These are phyloP conservation scores for Caryopteris hybrid DNA, from an alignment of 305 asterid species.

Conservation along the genomic window DNA sequence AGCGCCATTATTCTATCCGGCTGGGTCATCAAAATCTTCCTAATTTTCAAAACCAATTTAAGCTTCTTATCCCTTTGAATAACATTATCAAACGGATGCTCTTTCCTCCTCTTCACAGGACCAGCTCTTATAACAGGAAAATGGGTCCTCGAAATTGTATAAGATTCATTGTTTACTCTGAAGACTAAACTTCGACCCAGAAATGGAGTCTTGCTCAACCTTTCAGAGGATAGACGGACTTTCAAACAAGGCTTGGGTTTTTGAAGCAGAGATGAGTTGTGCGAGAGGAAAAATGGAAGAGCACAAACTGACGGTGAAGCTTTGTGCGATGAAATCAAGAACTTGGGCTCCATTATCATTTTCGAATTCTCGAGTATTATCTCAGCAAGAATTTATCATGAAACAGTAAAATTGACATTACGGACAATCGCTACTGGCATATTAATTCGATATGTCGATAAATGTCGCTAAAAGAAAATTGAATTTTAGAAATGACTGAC, in stretches of 20 bases:
- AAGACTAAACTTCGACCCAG: conserved; percentile 44
- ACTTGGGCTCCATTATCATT: conserved; percentile 47
- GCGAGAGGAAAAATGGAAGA: conserved; percentile 45
- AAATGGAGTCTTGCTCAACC: conserved; percentile 41
- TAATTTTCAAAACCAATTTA: conserved; percentile 72
- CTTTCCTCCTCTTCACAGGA: conserved; percentile 88
- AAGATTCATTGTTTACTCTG: conserved; percentile 25
- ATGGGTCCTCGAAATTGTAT: conserved; percentile 28
- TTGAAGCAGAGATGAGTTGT: conserved; percentile 32
- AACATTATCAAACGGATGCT: conserved; percentile 83
- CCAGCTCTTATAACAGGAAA: conserved; percentile 50
- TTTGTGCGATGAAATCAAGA: conserved; percentile 43
- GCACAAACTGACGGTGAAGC: conserved; percentile 36
- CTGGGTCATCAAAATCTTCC: conserved; percentile 82
- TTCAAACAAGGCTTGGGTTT: conserved; percentile 34
- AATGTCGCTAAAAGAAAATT: not conserved
- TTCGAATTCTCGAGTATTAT: conserved; percentile 17
- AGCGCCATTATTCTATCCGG: conserved; percentile 82
- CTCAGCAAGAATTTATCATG: conserved; percentile 11
- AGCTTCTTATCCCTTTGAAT: conserved; percentile 97
- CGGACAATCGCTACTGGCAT: conserved; percentile 7
- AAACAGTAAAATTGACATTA: conserved; percentile 12
- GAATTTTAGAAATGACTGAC: conserved; percentile 21
- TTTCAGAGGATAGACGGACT: conserved; percentile 20
- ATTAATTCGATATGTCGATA: not conserved